Evolutionary conservation across 2,329 filamentous ascomycete genomes (phyloP).

Genomic region (Pseudogymnoascus sp.): DNA sequence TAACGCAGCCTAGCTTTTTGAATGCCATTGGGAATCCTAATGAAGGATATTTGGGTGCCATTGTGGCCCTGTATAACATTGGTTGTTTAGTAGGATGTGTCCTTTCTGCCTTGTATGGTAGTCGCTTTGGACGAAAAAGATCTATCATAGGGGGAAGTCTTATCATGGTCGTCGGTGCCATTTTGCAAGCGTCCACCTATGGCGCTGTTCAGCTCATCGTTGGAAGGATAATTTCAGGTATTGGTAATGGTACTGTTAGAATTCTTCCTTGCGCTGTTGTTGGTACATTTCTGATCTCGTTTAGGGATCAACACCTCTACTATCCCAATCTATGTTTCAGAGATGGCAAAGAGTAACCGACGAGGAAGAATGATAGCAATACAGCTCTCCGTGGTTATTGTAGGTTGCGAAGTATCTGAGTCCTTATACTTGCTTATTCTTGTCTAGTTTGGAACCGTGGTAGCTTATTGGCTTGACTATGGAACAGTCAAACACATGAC

Average conservation of each 20-base stretch:
- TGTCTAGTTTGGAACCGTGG: conserved; percentile 39
- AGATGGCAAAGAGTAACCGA: conserved; percentile 39
- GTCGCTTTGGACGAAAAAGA: conserved; percentile 46
- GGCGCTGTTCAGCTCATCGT: conserved; percentile 46
- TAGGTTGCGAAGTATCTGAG: not conserved
- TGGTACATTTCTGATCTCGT: not conserved
- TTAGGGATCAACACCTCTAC: conserved; percentile 32
- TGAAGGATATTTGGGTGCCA: conserved; percentile 36
- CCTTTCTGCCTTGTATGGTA: conserved; percentile 41
- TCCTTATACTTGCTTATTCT: conserved; percentile 19
- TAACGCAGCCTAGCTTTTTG: conserved; percentile 36
- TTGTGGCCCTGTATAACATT: conserved; percentile 42
- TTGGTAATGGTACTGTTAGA: conserved; percentile 37
- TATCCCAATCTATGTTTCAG: conserved; percentile 40
- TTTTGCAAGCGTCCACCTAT: conserved; percentile 33
- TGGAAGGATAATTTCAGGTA: conserved; percentile 40
- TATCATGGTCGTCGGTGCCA: conserved; percentile 50
- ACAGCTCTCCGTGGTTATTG: conserved; percentile 6
- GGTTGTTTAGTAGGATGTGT: conserved; percentile 44
- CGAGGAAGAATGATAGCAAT: conserved; percentile 7
- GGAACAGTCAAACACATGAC: conserved; percentile 28
- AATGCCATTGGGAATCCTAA: conserved; percentile 34
- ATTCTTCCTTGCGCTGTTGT: not conserved
- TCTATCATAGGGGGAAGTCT: conserved; percentile 50
- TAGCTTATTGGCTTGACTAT: conserved; percentile 54